phyloP scores from a whole-genome alignment of 495 filamentous ascomycete species.

The Astrothelium macrocarpum region DNA sequence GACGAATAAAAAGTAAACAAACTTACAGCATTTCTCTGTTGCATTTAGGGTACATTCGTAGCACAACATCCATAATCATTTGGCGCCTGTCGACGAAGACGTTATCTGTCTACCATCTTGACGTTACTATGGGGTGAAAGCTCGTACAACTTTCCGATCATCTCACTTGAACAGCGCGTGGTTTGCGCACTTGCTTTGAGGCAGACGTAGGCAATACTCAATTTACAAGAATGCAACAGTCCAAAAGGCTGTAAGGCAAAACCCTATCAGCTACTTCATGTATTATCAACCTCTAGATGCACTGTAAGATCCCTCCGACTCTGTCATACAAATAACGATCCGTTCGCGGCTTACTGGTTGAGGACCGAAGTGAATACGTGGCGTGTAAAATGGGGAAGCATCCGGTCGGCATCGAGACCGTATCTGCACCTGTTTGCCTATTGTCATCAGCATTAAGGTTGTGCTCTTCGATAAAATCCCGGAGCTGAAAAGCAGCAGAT shows the following conservation, averaged over 20 bases:
- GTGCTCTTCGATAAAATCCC: too few species aligned
- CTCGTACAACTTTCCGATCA: not conserved
- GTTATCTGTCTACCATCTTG: not conserved
- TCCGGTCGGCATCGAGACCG: too few species aligned
- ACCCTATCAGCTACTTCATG: not conserved
- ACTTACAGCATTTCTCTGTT: not conserved
- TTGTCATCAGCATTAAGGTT: too few species aligned
- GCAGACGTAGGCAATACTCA: not conserved
- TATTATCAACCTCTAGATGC: too few species aligned
- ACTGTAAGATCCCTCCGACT: too few species aligned
- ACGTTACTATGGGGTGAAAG: not conserved
- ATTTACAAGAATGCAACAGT: not conserved
- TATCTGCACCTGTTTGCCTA: too few species aligned
- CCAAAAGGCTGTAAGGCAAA: not conserved
- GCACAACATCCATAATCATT: not conserved
- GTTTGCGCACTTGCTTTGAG: not conserved
- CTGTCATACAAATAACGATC: too few species aligned
- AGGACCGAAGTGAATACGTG: too few species aligned
- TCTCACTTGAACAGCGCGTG: not conserved
- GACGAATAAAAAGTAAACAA: not conserved
- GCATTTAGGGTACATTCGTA: not conserved
- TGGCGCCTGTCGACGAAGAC: not conserved
- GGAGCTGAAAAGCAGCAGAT: too few species aligned
- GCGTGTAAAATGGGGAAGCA: too few species aligned
- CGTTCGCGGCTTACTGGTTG: too few species aligned